Evolutionary conservation across 352 stramenopile species (phyloP), one percentile per base, ranked within the genome.

Genomic region (Aphanomyces astaci): DNA sequence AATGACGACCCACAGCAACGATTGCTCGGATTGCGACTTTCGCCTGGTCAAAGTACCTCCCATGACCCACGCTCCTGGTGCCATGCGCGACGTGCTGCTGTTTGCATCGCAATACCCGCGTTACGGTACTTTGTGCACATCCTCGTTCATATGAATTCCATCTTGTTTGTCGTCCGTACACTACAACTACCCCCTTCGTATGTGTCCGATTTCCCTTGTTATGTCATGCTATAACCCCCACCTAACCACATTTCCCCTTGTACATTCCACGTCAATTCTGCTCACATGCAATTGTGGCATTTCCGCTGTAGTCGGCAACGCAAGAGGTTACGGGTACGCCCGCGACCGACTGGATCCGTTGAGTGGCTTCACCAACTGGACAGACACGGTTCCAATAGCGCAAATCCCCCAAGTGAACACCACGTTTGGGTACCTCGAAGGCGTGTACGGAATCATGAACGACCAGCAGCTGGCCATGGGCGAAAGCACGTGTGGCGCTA

Each of bases 1-100:
- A 36, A 92, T 94, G 83, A 91, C 85, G 51, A 92, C 85, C 15
- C 85, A 94, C 71, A 90, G 82, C 45, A 90, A 88, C 71, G 85
- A 94, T 72, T 92, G 85, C 67, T 87, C 79, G 65, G 88, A 78
- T 30, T 92, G 85, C 63, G 85, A 94, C 72, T 93, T 92, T 70
- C 85, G 85, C 31, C 77, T 92, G 67, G 80, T 75, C 69, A 94
- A 92, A 33, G 80, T 94, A 49, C 85, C 83, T 2, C 74, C 76
- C 25, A 73, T 84, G 63, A 78, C 56, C 36, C 76, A 91, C 59
- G 72, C 78, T 4, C 39, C 71, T 1, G 79, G 66, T 33, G 75
- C 78, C 0, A 59, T 72, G 53, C 85, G 89, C 72, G 74, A 88
- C 22, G 79, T 88, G 22, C 75, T 88, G 64, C 77, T 92, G 33